Conservation (phyloP, 805 yeast genomes). For the Wickerhamiella azymoides region DNA sequence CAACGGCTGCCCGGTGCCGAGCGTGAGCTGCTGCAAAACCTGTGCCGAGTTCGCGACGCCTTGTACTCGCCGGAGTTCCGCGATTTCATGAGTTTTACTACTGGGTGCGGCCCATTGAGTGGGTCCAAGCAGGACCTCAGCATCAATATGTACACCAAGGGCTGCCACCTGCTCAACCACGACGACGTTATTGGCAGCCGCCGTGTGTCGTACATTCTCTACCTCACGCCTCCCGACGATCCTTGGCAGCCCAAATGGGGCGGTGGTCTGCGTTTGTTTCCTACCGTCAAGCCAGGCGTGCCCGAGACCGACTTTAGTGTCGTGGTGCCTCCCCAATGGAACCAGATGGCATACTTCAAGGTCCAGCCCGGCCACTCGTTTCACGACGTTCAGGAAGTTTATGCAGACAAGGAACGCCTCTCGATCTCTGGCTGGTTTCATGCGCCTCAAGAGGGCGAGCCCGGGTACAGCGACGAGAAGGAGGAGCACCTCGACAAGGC, state of each 20-base stretch:
- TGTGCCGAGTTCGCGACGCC: slow-evolving; percentile 71
- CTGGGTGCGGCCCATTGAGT: slow-evolving; percentile 79
- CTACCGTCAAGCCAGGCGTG: slow-evolving; percentile 75
- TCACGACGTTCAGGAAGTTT: slow-evolving; percentile 97
- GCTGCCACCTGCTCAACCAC: slow-evolving; percentile 88
- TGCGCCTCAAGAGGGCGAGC: slow-evolving; percentile 87
- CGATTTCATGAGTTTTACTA: slow-evolving; percentile 57
- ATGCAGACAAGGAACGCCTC: slow-evolving; percentile 76
- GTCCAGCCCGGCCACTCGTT: slow-evolving; percentile 94
- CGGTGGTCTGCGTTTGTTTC: slow-evolving; percentile 78
- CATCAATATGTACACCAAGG: slow-evolving; percentile 77
- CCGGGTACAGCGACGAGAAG: slow-evolving; percentile 45
- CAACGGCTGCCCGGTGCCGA: slow-evolving; percentile 75
- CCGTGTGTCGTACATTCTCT: slow-evolving; percentile 81
- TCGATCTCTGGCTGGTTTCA: slow-evolving; percentile 99
- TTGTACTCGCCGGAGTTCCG: slow-evolving; percentile 78
- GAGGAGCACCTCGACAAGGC: slow-evolving; percentile 71
- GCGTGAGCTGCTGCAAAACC: slow-evolving; percentile 53
- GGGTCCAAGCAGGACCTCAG: slow-evolving; percentile 90
- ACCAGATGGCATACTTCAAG: slow-evolving; percentile 88
- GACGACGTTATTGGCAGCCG: slow-evolving; percentile 97
- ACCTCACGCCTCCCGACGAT: slow-evolving; percentile 83
- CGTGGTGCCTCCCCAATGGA: slow-evolving; percentile 79
- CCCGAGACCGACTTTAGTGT: slow-evolving; percentile 64
- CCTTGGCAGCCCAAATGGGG: slow-evolving; percentile 88